Base-by-base conservation (phyloP, 106 monocot species). In the Apostasia ramifera region DNA sequence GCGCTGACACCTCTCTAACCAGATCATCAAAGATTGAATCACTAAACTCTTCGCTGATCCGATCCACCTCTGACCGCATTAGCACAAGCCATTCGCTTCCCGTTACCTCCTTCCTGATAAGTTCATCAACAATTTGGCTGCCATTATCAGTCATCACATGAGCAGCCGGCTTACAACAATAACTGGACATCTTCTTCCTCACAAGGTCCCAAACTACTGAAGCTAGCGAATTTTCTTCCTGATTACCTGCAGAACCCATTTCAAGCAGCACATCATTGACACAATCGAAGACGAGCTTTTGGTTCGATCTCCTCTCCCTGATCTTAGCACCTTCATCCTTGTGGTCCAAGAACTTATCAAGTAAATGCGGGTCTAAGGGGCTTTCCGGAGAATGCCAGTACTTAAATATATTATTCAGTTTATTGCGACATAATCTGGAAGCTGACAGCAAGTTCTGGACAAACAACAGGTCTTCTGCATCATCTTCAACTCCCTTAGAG, bases 351-450 rank as follows among this genome's bases (percentile, higher is more conserved):
- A 78, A 67, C 58, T 78, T 67, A 47, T 89, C 78, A 47, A 86
- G 80, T 40, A 90, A 66, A 3, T 54, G 37, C 1, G 80, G 78
- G 56, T 82, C 72, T 67, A 94, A 78, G 5, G 93, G 93, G 56
- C 70, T 80, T 6, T 84, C 80, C 2, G 63, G 26, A 0, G 82
- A 82, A 78, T 88, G 74, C 92, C 92, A 92, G 62, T 69, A 67
- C 1, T 59, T 54, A 13, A 77, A 70, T 1, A 71, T 69, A 9
- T 41, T 66, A 65, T 43, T 74, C 2, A 59, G 55, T 7, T 47
- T 77, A 58, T 81, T 75, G 53, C 67, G 53, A 59, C 44, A 56
- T 7, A 90, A 71, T 1, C 89, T 82, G 40, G 84, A 74, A 44
- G 84, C 69, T 2, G 48, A 73, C 11, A 90, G 60, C 37, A 94